Evolutionary conservation across 164 flowering plant species (phyloP).

Genomic region (Liquidambar formosana): DNA sequence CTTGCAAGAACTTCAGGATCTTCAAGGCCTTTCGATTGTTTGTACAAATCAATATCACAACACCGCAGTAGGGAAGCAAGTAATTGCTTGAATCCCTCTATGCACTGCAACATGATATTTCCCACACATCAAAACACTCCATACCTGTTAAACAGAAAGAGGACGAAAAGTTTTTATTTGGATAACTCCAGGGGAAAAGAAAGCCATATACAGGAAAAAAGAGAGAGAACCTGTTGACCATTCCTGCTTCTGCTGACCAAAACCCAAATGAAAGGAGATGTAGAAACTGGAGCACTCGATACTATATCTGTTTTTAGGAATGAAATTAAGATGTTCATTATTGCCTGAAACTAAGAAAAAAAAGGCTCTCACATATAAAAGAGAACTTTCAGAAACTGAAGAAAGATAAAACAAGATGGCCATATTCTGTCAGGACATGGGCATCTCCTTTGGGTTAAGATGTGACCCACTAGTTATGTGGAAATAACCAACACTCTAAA

Average conservation of each 20-base stretch:
- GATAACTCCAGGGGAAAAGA: neutral
- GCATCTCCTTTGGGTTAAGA: too few species aligned
- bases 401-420: neutral
- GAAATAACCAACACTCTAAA: too few species aligned
- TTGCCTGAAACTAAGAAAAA: neutral
- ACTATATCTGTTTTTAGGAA: conserved; percentile 11
- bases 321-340: conserved; percentile 7
- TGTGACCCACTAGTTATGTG: too few species aligned
- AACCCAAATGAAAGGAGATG: conserved; percentile 1
- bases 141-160: conserved; percentile 45
- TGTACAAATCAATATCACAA: conserved; percentile 59
- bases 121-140: conserved; percentile 50
- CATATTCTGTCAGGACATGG: too few species aligned
- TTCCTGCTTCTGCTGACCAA: conserved; percentile 24
- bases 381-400: neutral
- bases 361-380: neutral
- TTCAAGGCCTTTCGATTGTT: conserved; percentile 59
- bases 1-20: conserved; percentile 79
- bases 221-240: conserved; percentile 32
- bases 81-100: conserved; percentile 66
- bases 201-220: neutral
- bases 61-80: conserved; percentile 57
- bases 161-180: neutral
- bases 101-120: conserved; percentile 81
- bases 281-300: conserved; percentile 3